Evolutionary conservation across 192 early-diverging fungal genomes (phyloP).

Genomic region (Geosiphon pyriformis): DNA sequence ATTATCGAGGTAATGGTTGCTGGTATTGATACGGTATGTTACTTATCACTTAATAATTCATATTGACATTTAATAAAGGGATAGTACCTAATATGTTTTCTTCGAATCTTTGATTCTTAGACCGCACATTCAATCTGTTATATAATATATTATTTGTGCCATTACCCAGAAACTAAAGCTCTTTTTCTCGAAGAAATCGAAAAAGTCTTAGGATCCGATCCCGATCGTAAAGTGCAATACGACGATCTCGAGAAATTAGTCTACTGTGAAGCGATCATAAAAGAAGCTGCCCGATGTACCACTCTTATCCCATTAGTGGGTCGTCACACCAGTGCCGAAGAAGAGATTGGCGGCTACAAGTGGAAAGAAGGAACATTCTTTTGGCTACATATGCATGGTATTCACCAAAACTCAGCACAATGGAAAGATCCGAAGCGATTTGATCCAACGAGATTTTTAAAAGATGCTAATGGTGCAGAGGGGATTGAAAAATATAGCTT

Average conservation of each 20-base stretch:
- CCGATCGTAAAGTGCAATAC: background rate
- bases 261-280: slow-evolving; percentile 7
- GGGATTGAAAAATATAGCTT: background rate
- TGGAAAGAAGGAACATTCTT: background rate
- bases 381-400: background rate
- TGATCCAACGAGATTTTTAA: slow-evolving; percentile 18
- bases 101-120: no score
- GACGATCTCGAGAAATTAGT: slow-evolving; percentile 6
- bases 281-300: background rate
- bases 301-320: background rate
- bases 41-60: background rate
- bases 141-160: background rate
- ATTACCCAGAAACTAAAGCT: background rate
- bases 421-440: slow-evolving; percentile 16
- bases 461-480: background rate
- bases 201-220: background rate
- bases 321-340: background rate
- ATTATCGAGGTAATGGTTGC: slow-evolving; percentile 4
- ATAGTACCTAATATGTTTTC: no score
- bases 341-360: slow-evolving; percentile 2
- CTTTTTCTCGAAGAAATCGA: background rate
- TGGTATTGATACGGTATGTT: slow-evolving; percentile 11
- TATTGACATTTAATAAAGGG: background rate
- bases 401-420: slow-evolving; percentile 8
- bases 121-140: background rate